Conservation (phyloP, 2,329 filamentous ascomycete genomes). For the Xylaria sp. region DNA sequence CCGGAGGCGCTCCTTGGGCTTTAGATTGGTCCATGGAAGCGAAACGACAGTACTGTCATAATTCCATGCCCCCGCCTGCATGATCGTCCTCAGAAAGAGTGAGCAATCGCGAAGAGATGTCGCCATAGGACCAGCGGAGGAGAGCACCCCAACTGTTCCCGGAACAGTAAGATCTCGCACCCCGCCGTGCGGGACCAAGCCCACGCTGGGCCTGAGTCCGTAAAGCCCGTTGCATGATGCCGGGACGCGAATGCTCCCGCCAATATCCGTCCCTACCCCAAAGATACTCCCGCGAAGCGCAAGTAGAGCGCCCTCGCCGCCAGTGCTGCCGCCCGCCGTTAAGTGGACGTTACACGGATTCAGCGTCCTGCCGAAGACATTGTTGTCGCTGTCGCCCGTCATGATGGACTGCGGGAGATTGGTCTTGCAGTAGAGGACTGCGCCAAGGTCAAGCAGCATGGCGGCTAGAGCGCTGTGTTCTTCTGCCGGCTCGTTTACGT, state of each 20-base stretch:
- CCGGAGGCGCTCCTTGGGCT: conserved; percentile 35
- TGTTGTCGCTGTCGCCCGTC: conserved; percentile 55
- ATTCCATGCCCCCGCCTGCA: conserved; percentile 17
- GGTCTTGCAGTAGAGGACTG: conserved; percentile 64
- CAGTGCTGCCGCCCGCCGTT: conserved; percentile 52
- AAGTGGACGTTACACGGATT: conserved; percentile 53
- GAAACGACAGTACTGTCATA: conserved; percentile 52
- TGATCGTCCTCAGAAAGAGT: conserved; percentile 22
- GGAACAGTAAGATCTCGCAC: conserved; percentile 60
- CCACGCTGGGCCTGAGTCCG: conserved; percentile 49
- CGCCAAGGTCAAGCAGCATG: conserved; percentile 57
- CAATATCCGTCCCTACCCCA: conserved; percentile 43
- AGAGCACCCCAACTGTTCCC: conserved; percentile 61
- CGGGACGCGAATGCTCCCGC: conserved; percentile 49
- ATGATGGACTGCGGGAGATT: conserved; percentile 66
- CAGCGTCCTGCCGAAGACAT: conserved; percentile 55
- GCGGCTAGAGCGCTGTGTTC: conserved; percentile 53
- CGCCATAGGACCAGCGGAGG: conserved; percentile 59
- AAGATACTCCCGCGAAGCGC: conserved; percentile 38
- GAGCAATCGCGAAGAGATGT: conserved; percentile 56
- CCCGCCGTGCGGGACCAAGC: conserved; percentile 53
- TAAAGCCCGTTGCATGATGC: conserved; percentile 48
- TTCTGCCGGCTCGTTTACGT: conserved; percentile 28
- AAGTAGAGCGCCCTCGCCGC: conserved; percentile 46
- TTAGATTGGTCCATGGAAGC: conserved; percentile 50